phyloP scores from a whole-genome alignment of 164 flowering plant species.

The Dillenia turbinata region DNA sequence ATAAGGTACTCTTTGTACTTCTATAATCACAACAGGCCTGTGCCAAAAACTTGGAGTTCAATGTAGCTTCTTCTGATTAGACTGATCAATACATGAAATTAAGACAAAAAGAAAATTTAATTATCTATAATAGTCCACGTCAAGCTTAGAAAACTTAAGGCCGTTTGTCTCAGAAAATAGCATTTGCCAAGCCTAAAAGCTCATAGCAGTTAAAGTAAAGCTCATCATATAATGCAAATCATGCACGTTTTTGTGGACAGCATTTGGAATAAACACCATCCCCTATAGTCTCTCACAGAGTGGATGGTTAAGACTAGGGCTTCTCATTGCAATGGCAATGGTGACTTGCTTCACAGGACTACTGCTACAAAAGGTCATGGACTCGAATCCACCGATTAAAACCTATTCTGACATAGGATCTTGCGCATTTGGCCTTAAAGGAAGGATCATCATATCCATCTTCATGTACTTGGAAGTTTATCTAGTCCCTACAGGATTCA shows the following conservation, averaged over 20 bases:
- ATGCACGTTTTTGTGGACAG: not conserved
- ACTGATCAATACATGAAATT: too few relatives aligned
- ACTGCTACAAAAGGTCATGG: slow-evolving; percentile 11
- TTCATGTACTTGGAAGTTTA: slow-evolving; percentile 12
- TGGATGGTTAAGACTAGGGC: slow-evolving; percentile 13
- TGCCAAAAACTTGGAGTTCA: too few relatives aligned
- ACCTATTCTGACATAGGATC: slow-evolving; percentile 12
- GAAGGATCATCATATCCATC: slow-evolving; percentile 5
- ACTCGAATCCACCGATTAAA: slow-evolving; percentile 7
- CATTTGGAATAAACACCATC: slow-evolving; percentile 9
- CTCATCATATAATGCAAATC: not conserved
- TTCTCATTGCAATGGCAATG: slow-evolving; percentile 8
- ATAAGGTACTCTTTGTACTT: too few relatives aligned
- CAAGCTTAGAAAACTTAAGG: too few relatives aligned
- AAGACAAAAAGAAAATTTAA: too few relatives aligned
- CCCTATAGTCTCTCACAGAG: slow-evolving; percentile 5
- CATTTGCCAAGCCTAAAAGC: too few relatives aligned
- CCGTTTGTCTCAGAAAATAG: too few relatives aligned
- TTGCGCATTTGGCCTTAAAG: slow-evolving; percentile 13
- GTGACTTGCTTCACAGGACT: slow-evolving; percentile 9
- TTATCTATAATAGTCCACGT: too few relatives aligned
- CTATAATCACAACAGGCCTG: too few relatives aligned
- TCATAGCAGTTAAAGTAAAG: too few relatives aligned
- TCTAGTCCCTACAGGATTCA: slow-evolving; percentile 3
- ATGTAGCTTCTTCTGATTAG: too few relatives aligned